Evolutionary conservation across 169 alveolate species (phyloP), one percentile per base, ranked within the genome.

Genomic region (Plasmodium chabaudi): DNA sequence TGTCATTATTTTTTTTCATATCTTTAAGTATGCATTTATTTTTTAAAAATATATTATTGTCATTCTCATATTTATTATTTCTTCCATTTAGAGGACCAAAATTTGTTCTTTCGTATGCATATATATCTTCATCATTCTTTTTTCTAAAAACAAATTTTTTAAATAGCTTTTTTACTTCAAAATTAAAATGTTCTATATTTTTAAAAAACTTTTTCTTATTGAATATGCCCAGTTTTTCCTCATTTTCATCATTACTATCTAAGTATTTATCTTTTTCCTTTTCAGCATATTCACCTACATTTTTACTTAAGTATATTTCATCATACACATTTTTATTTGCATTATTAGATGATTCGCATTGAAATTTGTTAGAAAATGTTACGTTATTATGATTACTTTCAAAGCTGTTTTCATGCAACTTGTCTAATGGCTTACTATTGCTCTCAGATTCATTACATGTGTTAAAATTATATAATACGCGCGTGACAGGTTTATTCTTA

Each of bases 1-100:
- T 82, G 10, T 82, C 84, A 42, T 69, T 82, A 64, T 82, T 53
- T 21, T 82, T 67, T 67, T 47, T 67, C 34, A 82, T 39, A 68
- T 82, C 84, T 42, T 46, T 56, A 68, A 42, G 57, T 63, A 25
- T 82, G 19, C 17, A 69, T 9, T 82, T 72, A 49, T 82, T 82
- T 44, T 65, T 82, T 42, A 65, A 12, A 34, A 82, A 69, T 19
- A 46, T 69, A 7, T 69, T 27, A 53, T 69, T 65, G 17, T 5
- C 19, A 42, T 82, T 67, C 49, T 82, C 51, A 19, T 67, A 25
- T 82, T 69, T 82, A 21, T 67, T 71, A 5, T 44, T 46, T 68
- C 19, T 25, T 46, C 55, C 17, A 56, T 53, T 67, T 6, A 5
- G 4, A 17, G 44, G n/a, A 13, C 25, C 44, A 27, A 19, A 63